Base-by-base conservation (phyloP, 805 yeast genomes). In the Candida ipomoeae region DNA sequence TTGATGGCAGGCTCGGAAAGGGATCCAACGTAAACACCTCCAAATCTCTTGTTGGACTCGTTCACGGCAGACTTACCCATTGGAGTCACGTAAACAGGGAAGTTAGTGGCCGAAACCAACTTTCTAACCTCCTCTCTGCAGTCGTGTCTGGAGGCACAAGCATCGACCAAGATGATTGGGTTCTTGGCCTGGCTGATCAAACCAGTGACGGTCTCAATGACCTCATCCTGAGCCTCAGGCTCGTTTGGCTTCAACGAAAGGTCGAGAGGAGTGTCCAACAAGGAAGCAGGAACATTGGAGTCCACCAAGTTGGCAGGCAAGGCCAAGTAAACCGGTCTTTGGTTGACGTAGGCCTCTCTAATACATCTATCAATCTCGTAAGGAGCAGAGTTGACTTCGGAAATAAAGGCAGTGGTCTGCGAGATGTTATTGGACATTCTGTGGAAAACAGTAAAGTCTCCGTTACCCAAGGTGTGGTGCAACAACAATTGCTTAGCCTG, bases 21-120 rank as follows among this genome's bases (percentile, higher is more conserved):
- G n/a, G 86, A 77, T 61, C 96, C 96, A 51, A 87, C 87, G 67
- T 88, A 88, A 51, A 85, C 89, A 70, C 96, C 96, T 59, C 89
- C 89, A 69, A 81, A 88, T 35, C 61, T 52, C 33, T 67, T 67
- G 51, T 71, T 70, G 49, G 69, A 66, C 71, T 88, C 96, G 68
- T 85, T 83, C 59, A 87, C 81, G 23, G 82, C 75, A 53, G 89
- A 85, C 70, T 88, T 88, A 70, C 96, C 96, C 94, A 88, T 87
- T 61, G 96, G 96, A 48, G 96, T 89, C 50, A 85, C 85, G 69
- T 82, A 88, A 44, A 85, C 84, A 42, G 94, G 92, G 82, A 83
- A 87, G 66, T 85, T 82, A 45, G 95, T 86, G 52, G 72, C 66
- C 50, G 80, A 79, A 46, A 85, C 84, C 64, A 88, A 77, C 59